Conservation (phyloP, 1,139 yeast species). For the Protomyces macrosporus region DNA sequence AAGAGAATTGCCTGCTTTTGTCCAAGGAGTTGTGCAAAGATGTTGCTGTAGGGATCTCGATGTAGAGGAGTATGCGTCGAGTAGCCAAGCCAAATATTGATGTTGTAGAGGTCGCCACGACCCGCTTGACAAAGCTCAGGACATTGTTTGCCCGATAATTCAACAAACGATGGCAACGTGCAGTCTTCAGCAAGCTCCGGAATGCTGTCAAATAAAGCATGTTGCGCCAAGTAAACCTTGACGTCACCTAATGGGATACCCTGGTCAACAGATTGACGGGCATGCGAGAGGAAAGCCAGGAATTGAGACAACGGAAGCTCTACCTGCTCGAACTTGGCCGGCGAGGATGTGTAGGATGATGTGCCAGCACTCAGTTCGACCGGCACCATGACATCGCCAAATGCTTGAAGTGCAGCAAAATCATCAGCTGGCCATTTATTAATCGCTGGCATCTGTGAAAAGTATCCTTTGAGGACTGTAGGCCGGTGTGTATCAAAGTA, state of each 20-base stretch:
- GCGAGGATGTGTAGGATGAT: background rate
- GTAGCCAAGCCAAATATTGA: constrained; percentile 17
- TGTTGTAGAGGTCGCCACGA: constrained; percentile 15
- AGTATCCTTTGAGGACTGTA: constrained; percentile 1
- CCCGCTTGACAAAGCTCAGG: background rate
- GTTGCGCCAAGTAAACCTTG: constrained; percentile 17
- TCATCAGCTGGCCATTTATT: constrained; percentile 1
- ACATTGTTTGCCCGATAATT: background rate
- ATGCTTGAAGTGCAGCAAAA: background rate
- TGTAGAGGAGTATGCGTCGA: constrained; percentile 20
- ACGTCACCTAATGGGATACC: constrained; percentile 1
- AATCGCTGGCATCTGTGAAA: constrained; percentile 5
- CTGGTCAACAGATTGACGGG: background rate
- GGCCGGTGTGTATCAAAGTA: background rate
- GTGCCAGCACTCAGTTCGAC: constrained; percentile 12
- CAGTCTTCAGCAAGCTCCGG: constrained; percentile 12
- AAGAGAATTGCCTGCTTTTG: constrained; percentile 4
- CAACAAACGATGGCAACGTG: constrained; percentile 9
- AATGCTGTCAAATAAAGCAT: constrained; percentile 14
- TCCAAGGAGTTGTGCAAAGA: constrained; percentile 9
- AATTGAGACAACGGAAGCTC: constrained; percentile 8
- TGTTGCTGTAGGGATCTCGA: constrained; percentile 19
- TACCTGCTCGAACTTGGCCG: constrained; percentile 1
- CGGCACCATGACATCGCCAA: constrained; percentile 7
- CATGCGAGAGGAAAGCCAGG: constrained; percentile 2